Evolutionary conservation across 805 yeast species (phyloP).

Genomic region (Dipodascus geniculatus): DNA sequence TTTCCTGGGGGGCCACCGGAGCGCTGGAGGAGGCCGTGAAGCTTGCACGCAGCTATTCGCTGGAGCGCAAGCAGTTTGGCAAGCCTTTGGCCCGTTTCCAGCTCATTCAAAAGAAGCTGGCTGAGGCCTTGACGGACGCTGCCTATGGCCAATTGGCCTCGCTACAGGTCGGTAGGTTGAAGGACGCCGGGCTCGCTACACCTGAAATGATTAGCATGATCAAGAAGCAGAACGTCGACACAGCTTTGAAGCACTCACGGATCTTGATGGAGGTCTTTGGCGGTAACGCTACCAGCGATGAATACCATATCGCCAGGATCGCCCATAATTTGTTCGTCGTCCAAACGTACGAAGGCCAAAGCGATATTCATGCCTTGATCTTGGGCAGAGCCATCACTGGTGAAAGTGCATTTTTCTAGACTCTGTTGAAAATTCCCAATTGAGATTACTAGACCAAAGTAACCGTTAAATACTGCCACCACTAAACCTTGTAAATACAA

Average conservation of each 20-base stretch:
- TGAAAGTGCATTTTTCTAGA: slow-evolving; percentile 24
- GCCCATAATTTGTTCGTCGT: slow-evolving; percentile 33
- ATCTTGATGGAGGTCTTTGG: slow-evolving; percentile 33
- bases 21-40: slow-evolving; percentile 31
- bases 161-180: slow-evolving; percentile 31
- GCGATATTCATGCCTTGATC: slow-evolving; percentile 32
- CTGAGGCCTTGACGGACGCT: slow-evolving; percentile 31
- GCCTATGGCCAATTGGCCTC: slow-evolving; percentile 30
- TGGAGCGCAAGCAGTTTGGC: slow-evolving; percentile 31
- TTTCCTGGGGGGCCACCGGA: slow-evolving; percentile 35
- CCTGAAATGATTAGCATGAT: slow-evolving; percentile 35
- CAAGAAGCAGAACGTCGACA: slow-evolving; percentile 33
- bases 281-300: slow-evolving; percentile 35
- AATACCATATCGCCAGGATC: slow-evolving; percentile 32
- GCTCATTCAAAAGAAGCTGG: slow-evolving; percentile 31
- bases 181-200: slow-evolving; percentile 26
- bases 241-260: slow-evolving; percentile 28
- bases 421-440: neutral
- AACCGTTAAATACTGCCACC: neutral
- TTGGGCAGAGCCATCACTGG: slow-evolving; percentile 34
- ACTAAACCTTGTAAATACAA: neutral
- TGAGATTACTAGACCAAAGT: neutral
- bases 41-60: slow-evolving; percentile 27
- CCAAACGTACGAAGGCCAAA: slow-evolving; percentile 36
- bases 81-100: slow-evolving; percentile 32